Evolutionary conservation across 371 early-diverging fungal species (phyloP).

Genomic region (Mucor lusitanicus): DNA sequence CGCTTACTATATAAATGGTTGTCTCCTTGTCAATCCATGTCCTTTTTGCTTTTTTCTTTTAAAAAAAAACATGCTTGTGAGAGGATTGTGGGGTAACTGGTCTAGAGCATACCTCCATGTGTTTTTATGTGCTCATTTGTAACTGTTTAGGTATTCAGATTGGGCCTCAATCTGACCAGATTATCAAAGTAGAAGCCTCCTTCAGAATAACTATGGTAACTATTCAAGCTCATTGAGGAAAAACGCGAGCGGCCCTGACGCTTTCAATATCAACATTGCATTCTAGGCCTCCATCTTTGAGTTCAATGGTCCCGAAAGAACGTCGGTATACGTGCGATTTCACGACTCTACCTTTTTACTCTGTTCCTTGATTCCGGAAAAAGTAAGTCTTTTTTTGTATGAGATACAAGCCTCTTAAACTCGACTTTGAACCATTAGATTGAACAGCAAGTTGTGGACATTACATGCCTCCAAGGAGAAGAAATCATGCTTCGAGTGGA

Average conservation of each 20-base stretch:
- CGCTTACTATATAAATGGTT: too few relatives aligned
- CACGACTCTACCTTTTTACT: neutral
- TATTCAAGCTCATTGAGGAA: neutral
- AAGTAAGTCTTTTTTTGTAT: neutral
- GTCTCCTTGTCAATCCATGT: neutral
- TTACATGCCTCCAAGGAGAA: conserved; percentile 79
- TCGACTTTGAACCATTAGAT: neutral
- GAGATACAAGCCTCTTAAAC: neutral
- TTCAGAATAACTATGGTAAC: conserved; percentile 9
- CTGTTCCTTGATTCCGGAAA: conserved; percentile 6
- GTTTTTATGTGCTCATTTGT: neutral
- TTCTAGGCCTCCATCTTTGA: conserved; percentile 1
- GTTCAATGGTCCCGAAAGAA: neutral
- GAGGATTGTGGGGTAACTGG: conserved; percentile 11
- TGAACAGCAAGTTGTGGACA: conserved; percentile 77
- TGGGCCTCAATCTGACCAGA: neutral
- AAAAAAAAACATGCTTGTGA: conserved; percentile 7
- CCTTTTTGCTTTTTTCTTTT: neutral
- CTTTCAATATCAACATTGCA: neutral
- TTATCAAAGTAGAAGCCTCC: neutral
- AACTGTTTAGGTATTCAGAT: neutral
- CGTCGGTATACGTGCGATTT: conserved; percentile 2
- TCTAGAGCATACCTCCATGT: too few relatives aligned
- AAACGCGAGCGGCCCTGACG: neutral
- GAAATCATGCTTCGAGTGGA: conserved; percentile 69